Evolutionary conservation across 768 basidiomycete genomes (phyloP).

Genomic region (Plicaturopsis crispa): DNA sequence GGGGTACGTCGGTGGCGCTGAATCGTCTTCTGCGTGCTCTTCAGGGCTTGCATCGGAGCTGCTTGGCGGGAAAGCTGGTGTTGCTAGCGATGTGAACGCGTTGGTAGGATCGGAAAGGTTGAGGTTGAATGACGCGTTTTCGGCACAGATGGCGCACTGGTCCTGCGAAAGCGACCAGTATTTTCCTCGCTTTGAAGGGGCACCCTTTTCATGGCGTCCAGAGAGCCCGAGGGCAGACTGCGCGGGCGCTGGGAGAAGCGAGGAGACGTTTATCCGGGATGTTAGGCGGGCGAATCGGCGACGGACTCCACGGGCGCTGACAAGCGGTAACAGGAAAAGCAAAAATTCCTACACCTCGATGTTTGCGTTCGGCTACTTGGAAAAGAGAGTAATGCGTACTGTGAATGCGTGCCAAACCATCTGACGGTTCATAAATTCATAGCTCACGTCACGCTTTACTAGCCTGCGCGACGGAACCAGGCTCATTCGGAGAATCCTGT

Average conservation of each 20-base stretch:
- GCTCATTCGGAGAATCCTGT: slow-evolving; percentile 68
- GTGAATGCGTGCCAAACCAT: slow-evolving; percentile 99
- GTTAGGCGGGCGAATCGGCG: slow-evolving; percentile 39
- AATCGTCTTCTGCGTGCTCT: slow-evolving; percentile 22
- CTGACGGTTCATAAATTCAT: slow-evolving; percentile 99
- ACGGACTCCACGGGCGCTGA: slow-evolving; percentile 61
- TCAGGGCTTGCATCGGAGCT: slow-evolving; percentile 14
- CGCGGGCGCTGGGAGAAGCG: slow-evolving; percentile 1
- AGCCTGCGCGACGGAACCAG: slow-evolving; percentile 66
- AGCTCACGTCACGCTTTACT: slow-evolving; percentile 80
- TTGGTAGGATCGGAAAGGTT: slow-evolving; percentile 47
- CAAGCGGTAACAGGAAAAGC: slow-evolving; percentile 81
- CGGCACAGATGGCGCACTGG: slow-evolving; percentile 89
- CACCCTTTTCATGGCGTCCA: slow-evolving; percentile 7
- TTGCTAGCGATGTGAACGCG: slow-evolving; percentile 33
- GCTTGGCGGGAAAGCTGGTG: slow-evolving; percentile 10
- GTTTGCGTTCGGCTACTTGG: neutral
- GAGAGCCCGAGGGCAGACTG: neutral
- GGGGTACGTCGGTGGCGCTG: slow-evolving; percentile 45
- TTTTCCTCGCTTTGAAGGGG: slow-evolving; percentile 38
- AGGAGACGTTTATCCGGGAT: slow-evolving; percentile 16
- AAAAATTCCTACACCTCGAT: slow-evolving; percentile 97
- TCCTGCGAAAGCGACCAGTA: slow-evolving; percentile 61
- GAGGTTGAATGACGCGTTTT: slow-evolving; percentile 58
- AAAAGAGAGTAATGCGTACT: slow-evolving; percentile 38